Percentiles rank a stretch among this genome's conserved stretches.
These are phyloP conservation scores for Lactifluus volemus DNA, from an alignment of 768 basidiomycete species.

Conservation along the genomic window DNA sequence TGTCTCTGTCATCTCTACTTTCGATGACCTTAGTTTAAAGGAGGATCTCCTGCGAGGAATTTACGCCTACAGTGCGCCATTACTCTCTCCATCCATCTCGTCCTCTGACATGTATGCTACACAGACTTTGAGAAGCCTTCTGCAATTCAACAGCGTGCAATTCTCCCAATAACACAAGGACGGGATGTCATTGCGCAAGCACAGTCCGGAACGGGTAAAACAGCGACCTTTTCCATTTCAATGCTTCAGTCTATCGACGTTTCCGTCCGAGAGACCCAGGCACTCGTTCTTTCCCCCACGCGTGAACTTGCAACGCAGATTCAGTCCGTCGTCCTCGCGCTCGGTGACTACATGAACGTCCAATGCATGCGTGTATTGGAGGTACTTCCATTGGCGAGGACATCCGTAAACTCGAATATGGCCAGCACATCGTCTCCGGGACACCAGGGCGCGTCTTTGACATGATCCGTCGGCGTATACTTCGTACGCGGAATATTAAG, in stretches of 20 bases:
- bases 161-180: constrained; percentile 90
- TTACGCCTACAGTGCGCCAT: constrained; percentile 84
- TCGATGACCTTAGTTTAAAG: constrained; percentile 87
- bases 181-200: constrained; percentile 99
- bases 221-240: constrained; percentile 96
- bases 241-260: constrained; percentile 98
- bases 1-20: constrained; percentile 80
- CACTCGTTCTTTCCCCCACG: constrained; percentile 94
- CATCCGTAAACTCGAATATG: constrained; percentile 93
- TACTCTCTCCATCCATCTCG: background rate
- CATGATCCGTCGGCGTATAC: constrained; percentile 91
- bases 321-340: constrained; percentile 90
- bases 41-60: constrained; percentile 93
- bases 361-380: constrained; percentile 98
- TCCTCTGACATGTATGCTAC: constrained; percentile 1
- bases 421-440: constrained; percentile 94
- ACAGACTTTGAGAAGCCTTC: constrained; percentile 95
- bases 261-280: constrained; percentile 90
- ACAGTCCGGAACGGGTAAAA: constrained; percentile 99
- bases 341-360: constrained; percentile 99
- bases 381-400: constrained; percentile 97
- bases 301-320: constrained; percentile 99
- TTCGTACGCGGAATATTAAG: constrained; percentile 96
- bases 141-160: constrained; percentile 97
- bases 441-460: constrained; percentile 98